These are phyloP conservation scores for Potentilla sterilis DNA, from an alignment of 306 rosid genomes.

Conservation along the genomic window DNA sequence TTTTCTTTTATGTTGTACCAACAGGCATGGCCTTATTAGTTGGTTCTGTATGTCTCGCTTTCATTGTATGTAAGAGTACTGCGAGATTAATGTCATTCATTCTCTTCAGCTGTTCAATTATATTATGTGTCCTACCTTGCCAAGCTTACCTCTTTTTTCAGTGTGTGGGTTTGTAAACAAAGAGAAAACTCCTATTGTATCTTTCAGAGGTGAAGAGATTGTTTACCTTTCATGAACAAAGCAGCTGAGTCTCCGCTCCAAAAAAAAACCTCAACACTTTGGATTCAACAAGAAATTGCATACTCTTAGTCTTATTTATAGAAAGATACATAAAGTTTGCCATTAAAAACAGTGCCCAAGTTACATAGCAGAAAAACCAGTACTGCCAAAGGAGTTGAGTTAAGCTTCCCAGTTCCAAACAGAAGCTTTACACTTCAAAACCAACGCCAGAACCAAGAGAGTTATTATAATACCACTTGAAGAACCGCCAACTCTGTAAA, in stretches of 20 bases:
- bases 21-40: conserved; percentile 37
- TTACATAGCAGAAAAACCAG: conserved; percentile 9
- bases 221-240: background rate
- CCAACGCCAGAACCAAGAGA: conserved; percentile 67
- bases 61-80: conserved; percentile 24
- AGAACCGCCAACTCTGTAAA: conserved; percentile 86
- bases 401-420: conserved; percentile 33
- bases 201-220: background rate
- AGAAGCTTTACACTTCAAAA: conserved; percentile 72
- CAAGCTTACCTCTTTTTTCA: background rate
- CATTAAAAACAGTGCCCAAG: background rate
- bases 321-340: conserved; percentile 2
- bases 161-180: background rate
- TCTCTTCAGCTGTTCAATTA: conserved; percentile 1
- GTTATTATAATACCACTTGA: conserved; percentile 60
- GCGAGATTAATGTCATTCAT: conserved; percentile 25
- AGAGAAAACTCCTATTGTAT: background rate
- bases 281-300: background rate
- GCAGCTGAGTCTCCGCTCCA: background rate
- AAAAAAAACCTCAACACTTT: background rate
- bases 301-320: background rate
- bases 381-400: background rate
- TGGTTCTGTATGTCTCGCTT: conserved; percentile 20
- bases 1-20: conserved; percentile 20
- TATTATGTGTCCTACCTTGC: background rate